Percentiles rank a stretch among this genome's conserved stretches.
phyloP scores from a whole-genome alignment of 768 basidiomycete genomes.

The Phylloporus scabripes region DNA sequence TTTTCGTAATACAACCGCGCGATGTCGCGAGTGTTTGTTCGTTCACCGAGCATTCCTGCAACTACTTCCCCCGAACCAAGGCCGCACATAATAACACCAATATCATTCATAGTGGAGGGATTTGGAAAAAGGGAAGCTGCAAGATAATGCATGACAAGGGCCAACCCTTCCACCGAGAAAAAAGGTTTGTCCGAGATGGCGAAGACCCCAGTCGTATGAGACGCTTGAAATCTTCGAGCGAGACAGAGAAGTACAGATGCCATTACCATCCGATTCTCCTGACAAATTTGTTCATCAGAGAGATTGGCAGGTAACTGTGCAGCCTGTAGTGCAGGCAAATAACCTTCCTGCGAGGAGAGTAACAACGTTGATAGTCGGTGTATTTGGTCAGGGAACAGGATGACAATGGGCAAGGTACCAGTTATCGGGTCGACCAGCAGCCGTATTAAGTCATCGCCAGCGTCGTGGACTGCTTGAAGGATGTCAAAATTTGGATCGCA shows the following conservation, averaged over 20 bases:
- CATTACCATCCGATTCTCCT: conserved; percentile 30
- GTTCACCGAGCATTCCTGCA: conserved; percentile 15
- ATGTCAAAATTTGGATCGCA: conserved; percentile 33
- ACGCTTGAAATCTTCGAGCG: conserved; percentile 40
- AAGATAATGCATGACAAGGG: conserved; percentile 44
- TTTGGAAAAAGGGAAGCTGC: conserved; percentile 41
- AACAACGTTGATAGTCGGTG: conserved; percentile 31
- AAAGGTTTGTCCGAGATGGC: conserved; percentile 24
- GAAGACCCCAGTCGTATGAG: conserved; percentile 21
- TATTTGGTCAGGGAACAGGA: conserved; percentile 39
- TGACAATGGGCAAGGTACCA: conserved; percentile 37
- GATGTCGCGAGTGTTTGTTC: conserved; percentile 30
- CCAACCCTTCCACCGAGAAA: conserved; percentile 33
- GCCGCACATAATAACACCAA: conserved; percentile 43
- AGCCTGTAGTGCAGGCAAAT: conserved; percentile 31
- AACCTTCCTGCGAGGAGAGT: conserved; percentile 32
- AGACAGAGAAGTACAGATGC: conserved; percentile 41
- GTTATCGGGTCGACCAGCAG: conserved; percentile 32
- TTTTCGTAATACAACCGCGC: conserved; percentile 42
- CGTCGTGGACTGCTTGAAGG: conserved; percentile 30
- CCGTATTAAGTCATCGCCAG: conserved; percentile 30
- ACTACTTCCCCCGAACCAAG: conserved; percentile 23
- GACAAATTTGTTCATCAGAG: conserved; percentile 23
- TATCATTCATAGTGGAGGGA: conserved; percentile 45
- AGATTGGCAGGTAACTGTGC: conserved; percentile 18